phyloP scores from a whole-genome alignment of 2,329 filamentous ascomycete species.

The Stagonosporopsis cucurbitacearum region DNA sequence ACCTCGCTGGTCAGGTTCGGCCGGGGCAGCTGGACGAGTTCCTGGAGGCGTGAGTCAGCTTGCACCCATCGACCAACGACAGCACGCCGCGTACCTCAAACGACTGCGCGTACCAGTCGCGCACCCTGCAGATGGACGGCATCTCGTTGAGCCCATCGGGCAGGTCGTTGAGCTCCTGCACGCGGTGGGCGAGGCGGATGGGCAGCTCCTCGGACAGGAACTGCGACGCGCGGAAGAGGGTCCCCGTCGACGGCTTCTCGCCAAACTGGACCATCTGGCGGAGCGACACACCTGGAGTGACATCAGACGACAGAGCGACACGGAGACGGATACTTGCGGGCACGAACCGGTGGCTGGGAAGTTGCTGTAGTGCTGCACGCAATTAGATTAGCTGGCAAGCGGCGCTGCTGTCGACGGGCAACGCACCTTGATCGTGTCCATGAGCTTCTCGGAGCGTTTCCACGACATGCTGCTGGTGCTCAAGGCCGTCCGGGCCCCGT shows the following conservation, averaged over 20 bases:
- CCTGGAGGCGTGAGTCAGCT: conserved; percentile 61
- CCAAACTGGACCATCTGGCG: conserved; percentile 99
- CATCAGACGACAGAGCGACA: conserved; percentile 23
- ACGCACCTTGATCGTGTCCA: conserved; percentile 83
- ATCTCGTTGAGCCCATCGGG: conserved; percentile 97
- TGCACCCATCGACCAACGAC: conserved; percentile 5
- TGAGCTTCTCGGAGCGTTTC: conserved; percentile 87
- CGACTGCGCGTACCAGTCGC: conserved; percentile 99
- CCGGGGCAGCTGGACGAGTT: conserved; percentile 86
- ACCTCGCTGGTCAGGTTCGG: conserved; percentile 78
- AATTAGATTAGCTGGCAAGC: conserved; percentile 29
- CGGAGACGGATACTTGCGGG: conserved; percentile 55
- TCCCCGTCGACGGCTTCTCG: conserved; percentile 88
- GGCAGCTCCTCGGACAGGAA: conserved; percentile 98
- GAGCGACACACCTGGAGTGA: conserved; percentile 65
- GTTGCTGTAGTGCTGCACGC: conserved; percentile 77
- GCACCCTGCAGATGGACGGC: conserved; percentile 93
- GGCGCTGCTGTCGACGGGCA: conserved; percentile 6
- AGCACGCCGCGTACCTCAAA: conserved; percentile 76
- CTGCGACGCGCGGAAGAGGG: conserved; percentile 94
- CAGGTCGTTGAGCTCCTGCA: conserved; percentile 89
- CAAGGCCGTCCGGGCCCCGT: conserved; percentile 46
- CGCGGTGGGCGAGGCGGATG: conserved; percentile 93
- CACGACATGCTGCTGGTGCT: conserved; percentile 75
- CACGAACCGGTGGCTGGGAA: conserved; percentile 97